Conservation (phyloP, 1,284 basidiomycete genomes). For the Salmacisia buchloeana region DNA sequence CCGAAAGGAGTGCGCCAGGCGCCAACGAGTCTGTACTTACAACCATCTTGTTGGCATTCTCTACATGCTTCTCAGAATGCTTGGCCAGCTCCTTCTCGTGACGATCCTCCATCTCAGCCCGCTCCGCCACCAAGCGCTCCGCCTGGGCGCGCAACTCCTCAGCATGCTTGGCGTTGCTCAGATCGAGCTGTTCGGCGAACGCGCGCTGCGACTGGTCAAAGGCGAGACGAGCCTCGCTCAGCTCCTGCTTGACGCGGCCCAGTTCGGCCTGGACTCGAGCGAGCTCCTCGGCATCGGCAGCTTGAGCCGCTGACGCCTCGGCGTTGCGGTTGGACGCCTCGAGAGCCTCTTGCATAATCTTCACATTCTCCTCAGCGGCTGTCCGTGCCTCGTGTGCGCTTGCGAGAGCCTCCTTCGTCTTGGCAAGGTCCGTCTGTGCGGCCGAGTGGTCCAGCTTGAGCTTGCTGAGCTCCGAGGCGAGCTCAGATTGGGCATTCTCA, state of each 20-base stretch:
- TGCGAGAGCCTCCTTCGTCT: conserved; percentile 20
- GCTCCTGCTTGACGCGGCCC: conserved; percentile 22
- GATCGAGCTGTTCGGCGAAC: conserved; percentile 29
- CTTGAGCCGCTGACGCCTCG: conserved; percentile 12
- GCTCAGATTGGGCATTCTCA: conserved; percentile 17
- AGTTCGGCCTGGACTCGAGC: conserved; percentile 18
- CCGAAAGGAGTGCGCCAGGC: background rate
- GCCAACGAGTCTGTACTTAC: background rate
- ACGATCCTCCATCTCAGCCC: conserved; percentile 14
- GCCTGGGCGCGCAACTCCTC: conserved; percentile 21
- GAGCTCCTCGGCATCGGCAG: conserved; percentile 20
- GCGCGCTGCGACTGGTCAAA: conserved; percentile 27
- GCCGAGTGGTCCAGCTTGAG: conserved; percentile 27
- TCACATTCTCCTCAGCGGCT: conserved; percentile 19
- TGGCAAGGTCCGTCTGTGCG: conserved; percentile 25
- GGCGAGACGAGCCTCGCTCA: conserved; percentile 19
- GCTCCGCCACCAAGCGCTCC: conserved; percentile 28
- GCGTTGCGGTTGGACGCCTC: conserved; percentile 24
- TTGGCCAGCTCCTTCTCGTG: conserved; percentile 22
- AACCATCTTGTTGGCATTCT: conserved; percentile 26
- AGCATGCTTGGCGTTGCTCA: conserved; percentile 18
- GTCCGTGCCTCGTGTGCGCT: conserved; percentile 7
- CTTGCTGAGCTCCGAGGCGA: conserved; percentile 19
- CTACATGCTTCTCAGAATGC: conserved; percentile 20
- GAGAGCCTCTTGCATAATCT: conserved; percentile 16